phyloP scores from a whole-genome alignment of 371 early-diverging fungal genomes.

The Syncephalastrum sp. region DNA sequence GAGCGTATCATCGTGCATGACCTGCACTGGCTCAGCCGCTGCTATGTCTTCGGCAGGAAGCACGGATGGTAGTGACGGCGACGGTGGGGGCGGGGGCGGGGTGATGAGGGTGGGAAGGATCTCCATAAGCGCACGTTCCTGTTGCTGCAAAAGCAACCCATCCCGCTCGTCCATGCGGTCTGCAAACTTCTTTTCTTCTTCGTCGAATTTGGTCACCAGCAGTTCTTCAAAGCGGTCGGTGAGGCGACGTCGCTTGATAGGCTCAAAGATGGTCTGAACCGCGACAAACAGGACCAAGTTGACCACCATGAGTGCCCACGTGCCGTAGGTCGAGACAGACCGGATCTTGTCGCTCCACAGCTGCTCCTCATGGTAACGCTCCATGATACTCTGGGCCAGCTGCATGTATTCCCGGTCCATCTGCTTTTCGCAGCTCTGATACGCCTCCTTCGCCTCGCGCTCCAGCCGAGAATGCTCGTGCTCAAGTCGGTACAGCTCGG shows the following conservation, averaged over 20 bases:
- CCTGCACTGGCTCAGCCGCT: conserved; percentile 3
- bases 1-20: background rate
- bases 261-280: conserved; percentile 80
- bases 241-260: conserved; percentile 68
- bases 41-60: background rate
- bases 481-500: conserved; percentile 82
- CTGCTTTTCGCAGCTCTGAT: conserved; percentile 60
- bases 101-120: no score
- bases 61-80: conserved; percentile 1
- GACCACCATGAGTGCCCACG: conserved; percentile 75
- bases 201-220: conserved; percentile 43
- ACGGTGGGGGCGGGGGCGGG: background rate
- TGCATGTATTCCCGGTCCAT: conserved; percentile 72
- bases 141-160: conserved; percentile 26
- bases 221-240: conserved; percentile 72
- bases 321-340: conserved; percentile 81
- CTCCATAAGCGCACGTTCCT: conserved; percentile 5
- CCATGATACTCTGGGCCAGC: conserved; percentile 71
- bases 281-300: conserved; percentile 73
- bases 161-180: conserved; percentile 28
- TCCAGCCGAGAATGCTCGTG: conserved; percentile 75
- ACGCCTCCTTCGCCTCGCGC: conserved; percentile 52
- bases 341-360: conserved; percentile 98
- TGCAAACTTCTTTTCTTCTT: conserved; percentile 40
- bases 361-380: conserved; percentile 89